Evolutionary conservation across 257 asterid genomes (phyloP), one percentile per base, ranked within the genome.

Genomic region (Osmanthus fragrans): DNA sequence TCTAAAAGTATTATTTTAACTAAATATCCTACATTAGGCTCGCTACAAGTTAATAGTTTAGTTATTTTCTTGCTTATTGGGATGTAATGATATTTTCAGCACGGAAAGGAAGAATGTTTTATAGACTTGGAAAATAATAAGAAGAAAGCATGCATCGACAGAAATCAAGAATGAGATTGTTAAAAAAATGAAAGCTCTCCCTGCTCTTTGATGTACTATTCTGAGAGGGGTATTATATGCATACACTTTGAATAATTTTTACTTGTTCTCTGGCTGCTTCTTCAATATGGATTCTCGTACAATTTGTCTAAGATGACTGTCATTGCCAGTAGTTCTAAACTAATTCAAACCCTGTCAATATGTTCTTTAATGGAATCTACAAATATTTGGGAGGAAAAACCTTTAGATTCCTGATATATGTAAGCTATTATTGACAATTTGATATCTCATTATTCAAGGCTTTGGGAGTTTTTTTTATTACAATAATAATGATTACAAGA

Each of bases 401-500:
- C 42, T 8, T 37, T 1, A 51, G 23, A 51, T 51, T 18, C 21
- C 19, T 45, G 54, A 15, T 45, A 12, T 51, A 18, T 51, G 9
- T 51, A 18, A 51, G 23, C 60, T 18, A 15, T 18, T 15, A 51
- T 51, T 51, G 23, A 51, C 60, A 51, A 51, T 51, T 51, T 19
- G 23, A 51, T 42, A 32, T 56, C 3, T 29, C 4, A 1, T 54
- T 25, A 49, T 76, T 72, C 29, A 42, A 19, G 10, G 29, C 21
- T 7, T 8, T 33, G 5, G 2, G 73, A 16, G 19, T 65, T 56
- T 0, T 71, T 71, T 80, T 76, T 79, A 68, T 71, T 58, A 40
- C 21, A 56, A 23, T 21, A 37, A n/a, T 25, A 64, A 72, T 45
- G 64, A 47, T 39, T 76, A 27, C 33, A 27, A 77, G 23, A 60